phyloP scores from a whole-genome alignment of 108 stramenopile species.

The Nannochloropsis gaditana region DNA sequence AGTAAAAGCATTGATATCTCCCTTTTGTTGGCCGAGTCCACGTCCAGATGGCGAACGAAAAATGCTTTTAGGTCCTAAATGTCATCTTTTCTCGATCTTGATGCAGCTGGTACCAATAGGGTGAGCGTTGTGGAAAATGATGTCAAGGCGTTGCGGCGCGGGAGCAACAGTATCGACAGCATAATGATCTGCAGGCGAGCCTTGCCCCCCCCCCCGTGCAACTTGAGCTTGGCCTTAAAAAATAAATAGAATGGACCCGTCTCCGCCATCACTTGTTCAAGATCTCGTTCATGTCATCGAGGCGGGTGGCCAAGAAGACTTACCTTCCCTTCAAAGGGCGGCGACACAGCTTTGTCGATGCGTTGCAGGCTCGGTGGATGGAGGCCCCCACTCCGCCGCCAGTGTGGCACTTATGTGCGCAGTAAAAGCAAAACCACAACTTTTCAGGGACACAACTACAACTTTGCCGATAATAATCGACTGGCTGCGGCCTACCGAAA shows the following conservation, averaged over 20 bases:
- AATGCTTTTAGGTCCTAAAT: too few species aligned
- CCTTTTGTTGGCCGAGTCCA: too few species aligned
- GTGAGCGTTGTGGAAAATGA: too few species aligned
- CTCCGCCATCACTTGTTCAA: neutral
- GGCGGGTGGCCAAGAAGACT: neutral
- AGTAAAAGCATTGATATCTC: too few species aligned
- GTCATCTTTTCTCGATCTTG: too few species aligned
- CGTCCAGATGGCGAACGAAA: too few species aligned
- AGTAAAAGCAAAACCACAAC: neutral
- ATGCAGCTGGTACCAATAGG: too few species aligned
- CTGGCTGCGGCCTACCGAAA: neutral
- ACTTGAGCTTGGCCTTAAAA: too few species aligned
- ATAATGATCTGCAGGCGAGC: too few species aligned
- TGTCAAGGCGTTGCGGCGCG: too few species aligned
- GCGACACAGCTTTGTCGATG: slow-evolving; percentile 20
- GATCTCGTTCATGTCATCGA: neutral
- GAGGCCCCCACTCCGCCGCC: neutral
- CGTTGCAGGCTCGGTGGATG: neutral
- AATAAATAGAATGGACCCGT: neutral
- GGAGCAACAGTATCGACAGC: too few species aligned
- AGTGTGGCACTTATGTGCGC: neutral
- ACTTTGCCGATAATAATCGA: neutral
- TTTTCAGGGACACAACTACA: neutral
- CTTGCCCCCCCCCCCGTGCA: too few species aligned
- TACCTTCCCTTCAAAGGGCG: neutral